Conservation (phyloP, 1,284 basidiomycete species). For the Omphalotus olearius region DNA sequence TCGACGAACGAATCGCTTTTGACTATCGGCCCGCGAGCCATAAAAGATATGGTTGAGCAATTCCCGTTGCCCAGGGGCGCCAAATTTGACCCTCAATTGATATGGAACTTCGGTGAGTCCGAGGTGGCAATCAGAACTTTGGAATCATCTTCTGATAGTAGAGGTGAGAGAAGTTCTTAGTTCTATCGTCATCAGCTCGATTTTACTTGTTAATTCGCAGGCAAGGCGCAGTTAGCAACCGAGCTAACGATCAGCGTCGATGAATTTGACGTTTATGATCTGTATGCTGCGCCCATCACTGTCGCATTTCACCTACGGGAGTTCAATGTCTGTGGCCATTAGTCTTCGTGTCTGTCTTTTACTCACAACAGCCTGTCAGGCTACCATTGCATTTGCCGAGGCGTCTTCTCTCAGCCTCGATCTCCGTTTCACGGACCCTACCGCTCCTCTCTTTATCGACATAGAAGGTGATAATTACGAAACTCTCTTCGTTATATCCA, state of each 20-base stretch:
- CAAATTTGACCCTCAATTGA: conserved; percentile 69
- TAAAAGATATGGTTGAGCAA: conserved; percentile 78
- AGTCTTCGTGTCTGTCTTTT: conserved; percentile 9
- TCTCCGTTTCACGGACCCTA: conserved; percentile 69
- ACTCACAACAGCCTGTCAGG: conserved; percentile 35
- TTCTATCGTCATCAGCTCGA: neutral
- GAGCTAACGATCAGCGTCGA: conserved; percentile 69
- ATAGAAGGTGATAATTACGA: conserved; percentile 61
- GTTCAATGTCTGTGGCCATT: conserved; percentile 56
- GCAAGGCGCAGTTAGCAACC: conserved; percentile 60
- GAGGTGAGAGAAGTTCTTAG: conserved; percentile 39
- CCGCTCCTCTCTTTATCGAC: conserved; percentile 69
- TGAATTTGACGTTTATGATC: conserved; percentile 73
- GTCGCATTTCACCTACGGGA: conserved; percentile 78
- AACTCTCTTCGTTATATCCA: conserved; percentile 70
- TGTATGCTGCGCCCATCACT: conserved; percentile 54
- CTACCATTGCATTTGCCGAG: conserved; percentile 73
- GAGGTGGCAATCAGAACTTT: conserved; percentile 67
- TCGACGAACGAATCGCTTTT: conserved; percentile 55
- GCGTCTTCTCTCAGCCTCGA: conserved; percentile 58
- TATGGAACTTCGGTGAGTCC: conserved; percentile 66
- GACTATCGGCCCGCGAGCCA: conserved; percentile 61
- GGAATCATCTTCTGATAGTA: conserved; percentile 59
- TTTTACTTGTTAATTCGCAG: conserved; percentile 27
- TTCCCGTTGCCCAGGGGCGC: conserved; percentile 58